Percentiles rank a stretch among this genome's conserved stretches.
These are phyloP conservation scores for Podospora pseudocomata DNA, from an alignment of 495 filamentous ascomycete species.

Conservation along the genomic window DNA sequence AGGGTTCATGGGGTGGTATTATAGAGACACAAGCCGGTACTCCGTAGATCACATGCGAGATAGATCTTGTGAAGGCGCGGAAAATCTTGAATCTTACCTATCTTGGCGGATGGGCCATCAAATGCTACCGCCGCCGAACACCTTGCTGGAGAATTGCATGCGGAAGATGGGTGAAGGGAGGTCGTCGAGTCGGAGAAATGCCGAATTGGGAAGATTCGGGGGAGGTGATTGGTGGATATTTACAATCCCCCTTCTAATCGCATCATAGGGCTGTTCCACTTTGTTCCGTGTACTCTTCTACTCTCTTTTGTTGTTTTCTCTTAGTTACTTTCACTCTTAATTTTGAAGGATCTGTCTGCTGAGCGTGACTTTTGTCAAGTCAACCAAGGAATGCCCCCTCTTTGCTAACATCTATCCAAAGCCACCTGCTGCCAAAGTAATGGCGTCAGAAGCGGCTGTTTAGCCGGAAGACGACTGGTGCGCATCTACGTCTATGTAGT, in stretches of 20 bases:
- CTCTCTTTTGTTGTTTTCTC: neutral
- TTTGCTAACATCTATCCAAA: neutral
- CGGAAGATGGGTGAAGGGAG: neutral
- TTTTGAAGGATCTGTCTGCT: too few relatives aligned
- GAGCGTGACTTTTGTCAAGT: too few relatives aligned
- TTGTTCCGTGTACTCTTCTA: neutral
- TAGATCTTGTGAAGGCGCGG: neutral
- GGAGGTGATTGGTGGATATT: neutral
- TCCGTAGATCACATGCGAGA: neutral
- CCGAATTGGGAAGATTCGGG: neutral
- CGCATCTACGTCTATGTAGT: neutral
- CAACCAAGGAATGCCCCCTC: neutral
- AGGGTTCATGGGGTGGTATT: neutral
- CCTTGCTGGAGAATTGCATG: neutral
- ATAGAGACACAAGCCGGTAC: neutral
- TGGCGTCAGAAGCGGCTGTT: neutral
- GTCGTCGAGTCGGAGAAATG: neutral
- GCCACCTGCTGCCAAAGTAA: neutral
- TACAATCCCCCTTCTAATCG: neutral
- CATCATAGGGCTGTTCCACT: neutral
- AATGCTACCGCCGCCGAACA: neutral
- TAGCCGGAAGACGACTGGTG: neutral
- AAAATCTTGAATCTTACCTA: neutral
- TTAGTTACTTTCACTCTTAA: neutral
- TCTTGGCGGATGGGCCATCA: neutral